Evolutionary conservation across 805 yeast species (phyloP), one percentile per base, ranked within the genome.

Genomic region (Wickerhamomyces strasburgensis): DNA sequence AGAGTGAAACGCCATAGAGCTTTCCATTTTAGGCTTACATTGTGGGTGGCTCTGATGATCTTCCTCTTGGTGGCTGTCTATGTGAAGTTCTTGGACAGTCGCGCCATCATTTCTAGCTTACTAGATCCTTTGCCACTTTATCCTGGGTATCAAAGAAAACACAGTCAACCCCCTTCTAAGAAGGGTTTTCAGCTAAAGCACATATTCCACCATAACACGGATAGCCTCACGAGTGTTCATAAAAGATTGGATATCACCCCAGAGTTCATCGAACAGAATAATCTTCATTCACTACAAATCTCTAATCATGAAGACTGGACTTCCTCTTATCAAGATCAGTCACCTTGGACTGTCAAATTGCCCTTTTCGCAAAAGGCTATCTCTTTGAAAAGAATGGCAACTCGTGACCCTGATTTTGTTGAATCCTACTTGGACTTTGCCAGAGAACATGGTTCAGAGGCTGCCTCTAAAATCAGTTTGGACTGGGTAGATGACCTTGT

Each of bases 391-490:
- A 55, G 84, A 35, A 43, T 78, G 46, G 49, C 48, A 2, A 58
- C 70, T 27, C 57, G 82, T 14, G 58, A 65, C 31, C 89, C 89
- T 0, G 77, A 74, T 30, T 75, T 72, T 52, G 63, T 85, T 39
- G 88, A 83, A 51, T 69, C 81, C 3, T 84, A 80, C 54, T 56
- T 84, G 31, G 68, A 72, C 14, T 78, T 70, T 54, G 79, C 86
- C 1, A 47, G 57, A 30, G 19, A 25, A 2, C 31, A 34, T 27
- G 66, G 67, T 1, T 67, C 67, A 3, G 57, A 44, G 13, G 55
- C 56, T 3, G 59, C 64, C 15, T 52, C 59, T 13, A 54, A 48
- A 46, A 67, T 75, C 13, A 52, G 62, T 18, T 49, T 81, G n/a
- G 86, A 81, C 34, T 86, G 95, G 95, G 60, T 59, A 13, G 72